phyloP scores from a whole-genome alignment of 495 filamentous ascomycete species.

The Physcia stellaris region DNA sequence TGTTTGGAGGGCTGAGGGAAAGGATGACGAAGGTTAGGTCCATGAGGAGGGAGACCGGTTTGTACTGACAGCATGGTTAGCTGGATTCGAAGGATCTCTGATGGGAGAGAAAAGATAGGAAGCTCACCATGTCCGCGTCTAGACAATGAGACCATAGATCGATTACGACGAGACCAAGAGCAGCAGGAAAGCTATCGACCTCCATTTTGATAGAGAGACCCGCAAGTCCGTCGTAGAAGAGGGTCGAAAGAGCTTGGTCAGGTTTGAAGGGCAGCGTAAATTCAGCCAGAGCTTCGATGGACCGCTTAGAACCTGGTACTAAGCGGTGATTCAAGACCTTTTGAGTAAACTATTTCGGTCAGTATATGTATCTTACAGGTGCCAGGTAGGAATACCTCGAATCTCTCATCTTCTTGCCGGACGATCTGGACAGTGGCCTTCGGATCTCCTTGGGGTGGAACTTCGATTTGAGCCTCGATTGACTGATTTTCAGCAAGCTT shows the following conservation, averaged over 20 bases:
- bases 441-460: neutral
- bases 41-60: slow-evolving; percentile 44
- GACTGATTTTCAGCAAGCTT: neutral
- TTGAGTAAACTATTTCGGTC: slow-evolving; percentile 37
- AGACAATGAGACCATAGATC: slow-evolving; percentile 50
- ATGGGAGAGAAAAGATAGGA: neutral
- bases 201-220: slow-evolving; percentile 17
- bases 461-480: slow-evolving; percentile 1
- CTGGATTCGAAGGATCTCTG: neutral
- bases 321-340: slow-evolving; percentile 43
- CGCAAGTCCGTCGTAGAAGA: slow-evolving; percentile 40
- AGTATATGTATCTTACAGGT: no score
- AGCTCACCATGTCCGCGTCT: slow-evolving; percentile 38
- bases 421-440: neutral
- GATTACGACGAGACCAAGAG: slow-evolving; percentile 38
- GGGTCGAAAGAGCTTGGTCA: slow-evolving; percentile 37
- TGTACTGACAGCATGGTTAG: slow-evolving; percentile 25
- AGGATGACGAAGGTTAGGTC: slow-evolving; percentile 42
- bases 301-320: slow-evolving; percentile 31
- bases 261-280: slow-evolving; percentile 42
- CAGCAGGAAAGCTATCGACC: slow-evolving; percentile 33
- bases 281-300: slow-evolving; percentile 37
- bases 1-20: slow-evolving; percentile 29
- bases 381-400: no score
- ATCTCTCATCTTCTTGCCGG: neutral